These are phyloP conservation scores for Barnettozyma pratensis DNA, from an alignment of 805 yeast species.

Conservation along the genomic window DNA sequence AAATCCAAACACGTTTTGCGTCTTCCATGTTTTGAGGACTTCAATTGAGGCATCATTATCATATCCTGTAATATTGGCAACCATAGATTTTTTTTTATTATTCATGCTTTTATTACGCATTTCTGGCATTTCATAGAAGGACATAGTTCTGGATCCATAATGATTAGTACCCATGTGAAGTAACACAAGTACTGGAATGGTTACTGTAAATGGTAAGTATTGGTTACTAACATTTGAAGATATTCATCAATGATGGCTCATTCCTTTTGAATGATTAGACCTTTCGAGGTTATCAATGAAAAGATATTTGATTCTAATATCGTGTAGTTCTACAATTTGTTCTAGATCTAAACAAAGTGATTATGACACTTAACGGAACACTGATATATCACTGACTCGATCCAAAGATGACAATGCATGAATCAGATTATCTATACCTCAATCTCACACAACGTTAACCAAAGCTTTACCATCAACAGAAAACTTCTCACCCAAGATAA, in stretches of 20 bases:
- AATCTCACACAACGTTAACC: neutral
- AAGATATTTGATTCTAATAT: no score
- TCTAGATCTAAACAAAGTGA: neutral
- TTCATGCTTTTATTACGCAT: no score
- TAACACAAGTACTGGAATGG: neutral
- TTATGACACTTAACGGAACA: no score
- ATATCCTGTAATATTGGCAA: conserved; percentile 1
- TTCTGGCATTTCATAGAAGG: no score
- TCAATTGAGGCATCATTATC: neutral
- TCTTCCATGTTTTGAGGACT: neutral
- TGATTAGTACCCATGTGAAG: neutral
- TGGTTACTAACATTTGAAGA: neutral
- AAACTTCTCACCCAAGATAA: conserved; percentile 6
- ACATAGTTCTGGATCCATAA: no score
- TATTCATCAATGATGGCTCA: neutral
- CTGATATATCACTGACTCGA: no score
- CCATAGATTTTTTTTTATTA: neutral
- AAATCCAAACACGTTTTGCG: neutral
- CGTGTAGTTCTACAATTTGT: neutral
- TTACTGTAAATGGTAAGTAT: neutral
- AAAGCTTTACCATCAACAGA: conserved; percentile 1
- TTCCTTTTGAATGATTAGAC: neutral
- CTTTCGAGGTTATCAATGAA: conserved; percentile 1
- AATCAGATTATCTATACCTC: neutral
- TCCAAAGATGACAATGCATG: no score